These are phyloP conservation scores for Mucor saturninus DNA, from an alignment of 371 early-diverging fungal genomes.

Conservation along the genomic window DNA sequence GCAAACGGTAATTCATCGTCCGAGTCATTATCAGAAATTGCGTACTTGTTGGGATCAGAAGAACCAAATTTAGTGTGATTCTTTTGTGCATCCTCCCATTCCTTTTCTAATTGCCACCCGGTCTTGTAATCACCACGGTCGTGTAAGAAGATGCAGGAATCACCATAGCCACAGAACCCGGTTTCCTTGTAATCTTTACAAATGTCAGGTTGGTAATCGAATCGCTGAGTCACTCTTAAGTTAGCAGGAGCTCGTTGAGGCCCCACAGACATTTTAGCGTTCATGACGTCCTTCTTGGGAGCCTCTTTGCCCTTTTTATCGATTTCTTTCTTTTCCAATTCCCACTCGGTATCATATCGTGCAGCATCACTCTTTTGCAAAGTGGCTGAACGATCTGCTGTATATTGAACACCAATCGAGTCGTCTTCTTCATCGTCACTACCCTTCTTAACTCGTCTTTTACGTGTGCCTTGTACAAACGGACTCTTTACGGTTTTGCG, in stretches of 20 bases:
- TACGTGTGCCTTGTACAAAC: conserved; percentile 49
- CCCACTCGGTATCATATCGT: conserved; percentile 57
- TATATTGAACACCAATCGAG: conserved; percentile 60
- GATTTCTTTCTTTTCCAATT: conserved; percentile 46
- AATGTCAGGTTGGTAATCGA: conserved; percentile 97
- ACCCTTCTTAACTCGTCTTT: conserved; percentile 34
- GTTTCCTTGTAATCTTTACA: conserved; percentile 98
- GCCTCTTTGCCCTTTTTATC: conserved; percentile 35
- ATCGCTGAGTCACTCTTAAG: conserved; percentile 83
- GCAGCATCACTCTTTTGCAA: conserved; percentile 59
- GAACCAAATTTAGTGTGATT: conserved; percentile 58
- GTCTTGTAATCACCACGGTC: conserved; percentile 96
- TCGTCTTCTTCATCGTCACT: conserved; percentile 39
- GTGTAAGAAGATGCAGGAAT: conserved; percentile 96
- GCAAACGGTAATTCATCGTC: conserved; percentile 86
- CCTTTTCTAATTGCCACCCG: conserved; percentile 94
- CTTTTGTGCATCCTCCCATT: conserved; percentile 90
- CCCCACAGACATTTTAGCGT: conserved; percentile 73
- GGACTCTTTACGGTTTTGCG: conserved; percentile 47
- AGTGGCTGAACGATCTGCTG: conserved; percentile 52
- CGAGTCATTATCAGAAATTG: conserved; percentile 59
- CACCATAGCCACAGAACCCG: conserved; percentile 96
- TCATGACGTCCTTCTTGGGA: conserved; percentile 45
- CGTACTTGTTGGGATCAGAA: conserved; percentile 55
- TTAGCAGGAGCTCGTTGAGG: conserved; percentile 86